Evolutionary conservation across 257 asterid species (phyloP).

Genomic region (Solanum medicagineum): DNA sequence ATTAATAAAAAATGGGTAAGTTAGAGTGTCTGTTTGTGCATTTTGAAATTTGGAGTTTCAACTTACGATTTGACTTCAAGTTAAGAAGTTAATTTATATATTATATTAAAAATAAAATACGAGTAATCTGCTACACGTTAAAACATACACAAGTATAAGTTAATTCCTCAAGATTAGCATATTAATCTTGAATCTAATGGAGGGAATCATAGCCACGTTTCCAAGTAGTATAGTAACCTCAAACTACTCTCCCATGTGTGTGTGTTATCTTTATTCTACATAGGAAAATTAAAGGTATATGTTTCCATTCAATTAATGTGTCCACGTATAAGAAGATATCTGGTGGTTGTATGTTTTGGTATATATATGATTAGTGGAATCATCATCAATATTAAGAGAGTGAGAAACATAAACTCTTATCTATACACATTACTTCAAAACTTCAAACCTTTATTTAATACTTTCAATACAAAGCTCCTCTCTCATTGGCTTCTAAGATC

Average conservation of each 20-base stretch:
- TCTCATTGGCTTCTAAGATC: constrained; percentile 58
- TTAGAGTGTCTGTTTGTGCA: no score
- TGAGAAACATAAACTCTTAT: neutral
- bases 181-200: constrained; percentile 19
- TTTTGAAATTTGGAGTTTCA: no score
- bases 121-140: neutral
- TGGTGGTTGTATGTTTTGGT: neutral
- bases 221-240: neutral
- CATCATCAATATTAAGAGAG: neutral
- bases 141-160: neutral
- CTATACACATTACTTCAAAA: no score
- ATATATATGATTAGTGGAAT: neutral
- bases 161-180: constrained; percentile 15
- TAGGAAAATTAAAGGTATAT: neutral
- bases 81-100: no score
- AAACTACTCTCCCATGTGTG: constrained; percentile 12
- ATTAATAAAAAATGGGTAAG: no score
- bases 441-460: constrained; percentile 6
- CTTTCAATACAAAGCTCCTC: constrained; percentile 29
- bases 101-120: neutral
- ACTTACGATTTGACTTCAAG: no score
- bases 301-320: neutral
- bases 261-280: neutral
- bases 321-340: neutral
- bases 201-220: constrained; percentile 38